These are phyloP conservation scores for Spergularia marina DNA, from an alignment of 148 eudicot genomes.

Conservation along the genomic window DNA sequence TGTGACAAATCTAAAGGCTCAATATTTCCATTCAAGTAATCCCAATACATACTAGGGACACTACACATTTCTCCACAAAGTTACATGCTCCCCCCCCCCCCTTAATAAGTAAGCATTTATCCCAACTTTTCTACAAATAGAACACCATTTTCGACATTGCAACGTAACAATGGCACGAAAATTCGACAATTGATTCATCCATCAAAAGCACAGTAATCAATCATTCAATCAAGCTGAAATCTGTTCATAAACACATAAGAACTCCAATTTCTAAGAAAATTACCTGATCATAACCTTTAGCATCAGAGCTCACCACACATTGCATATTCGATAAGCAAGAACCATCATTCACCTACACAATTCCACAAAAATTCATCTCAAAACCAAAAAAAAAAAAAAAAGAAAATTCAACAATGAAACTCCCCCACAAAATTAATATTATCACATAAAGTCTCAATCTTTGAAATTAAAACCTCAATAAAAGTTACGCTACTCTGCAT, in stretches of 20 bases:
- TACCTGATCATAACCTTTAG: slow-evolving; percentile 98
- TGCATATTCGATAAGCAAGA: slow-evolving; percentile 97
- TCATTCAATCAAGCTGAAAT: neutral
- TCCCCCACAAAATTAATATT: neutral
- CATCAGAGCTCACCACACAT: slow-evolving; percentile 86
- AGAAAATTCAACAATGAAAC: neutral
- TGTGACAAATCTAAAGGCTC: no score
- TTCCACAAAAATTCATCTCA: neutral
- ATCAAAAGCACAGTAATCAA: neutral
- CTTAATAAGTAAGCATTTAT: neutral
- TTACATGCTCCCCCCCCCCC: neutral
- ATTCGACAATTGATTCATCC: neutral
- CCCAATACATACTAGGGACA: neutral
- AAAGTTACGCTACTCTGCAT: slow-evolving; percentile 87
- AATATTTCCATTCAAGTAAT: neutral
- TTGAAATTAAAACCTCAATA: slow-evolving; percentile 55
- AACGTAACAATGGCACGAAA: neutral
- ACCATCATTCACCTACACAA: slow-evolving; percentile 79
- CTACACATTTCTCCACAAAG: neutral
- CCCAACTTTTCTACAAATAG: neutral
- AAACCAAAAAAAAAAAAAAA: neutral
- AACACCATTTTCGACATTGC: neutral
- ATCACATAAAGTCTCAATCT: neutral
- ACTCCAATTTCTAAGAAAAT: no score
- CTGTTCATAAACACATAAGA: neutral